Evolutionary conservation across 2,329 filamentous ascomycete genomes (phyloP).

Genomic region (Cytospora leucostoma): DNA sequence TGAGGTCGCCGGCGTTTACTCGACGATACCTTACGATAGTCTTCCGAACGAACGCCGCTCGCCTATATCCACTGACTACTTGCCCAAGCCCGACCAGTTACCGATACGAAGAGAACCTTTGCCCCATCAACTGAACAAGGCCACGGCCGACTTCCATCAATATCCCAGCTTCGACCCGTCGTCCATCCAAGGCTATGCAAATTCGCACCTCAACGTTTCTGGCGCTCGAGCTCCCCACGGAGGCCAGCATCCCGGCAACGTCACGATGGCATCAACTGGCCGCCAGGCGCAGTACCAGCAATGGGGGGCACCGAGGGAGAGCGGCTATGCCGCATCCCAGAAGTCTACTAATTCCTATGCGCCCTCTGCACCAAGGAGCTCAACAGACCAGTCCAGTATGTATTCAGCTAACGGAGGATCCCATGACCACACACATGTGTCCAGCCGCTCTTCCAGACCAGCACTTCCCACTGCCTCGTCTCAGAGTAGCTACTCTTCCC

Average conservation of each 20-base stretch:
- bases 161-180: conserved; percentile 73
- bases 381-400: conserved; percentile 55
- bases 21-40: conserved; percentile 83
- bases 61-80: conserved; percentile 72
- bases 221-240: conserved; percentile 61
- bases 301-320: conserved; percentile 66
- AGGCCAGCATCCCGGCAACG: conserved; percentile 49
- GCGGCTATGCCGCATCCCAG: conserved; percentile 53
- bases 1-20: conserved; percentile 79
- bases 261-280: conserved; percentile 72
- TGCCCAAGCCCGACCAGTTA: conserved; percentile 66
- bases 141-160: conserved; percentile 79
- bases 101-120: conserved; percentile 69
- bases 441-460: conserved; percentile 52
- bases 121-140: conserved; percentile 82
- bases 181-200: conserved; percentile 48
- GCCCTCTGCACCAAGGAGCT: conserved; percentile 59
- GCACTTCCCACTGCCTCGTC: conserved; percentile 58
- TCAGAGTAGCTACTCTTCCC: conserved; percentile 55
- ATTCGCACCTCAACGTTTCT: conserved; percentile 53
- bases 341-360: conserved; percentile 64
- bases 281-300: conserved; percentile 76
- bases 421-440: conserved; percentile 40
- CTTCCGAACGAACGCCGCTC: conserved; percentile 65
- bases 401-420: conserved; percentile 57